Conservation (phyloP, 2,329 filamentous ascomycete species). For the Fusarium nanum region DNA sequence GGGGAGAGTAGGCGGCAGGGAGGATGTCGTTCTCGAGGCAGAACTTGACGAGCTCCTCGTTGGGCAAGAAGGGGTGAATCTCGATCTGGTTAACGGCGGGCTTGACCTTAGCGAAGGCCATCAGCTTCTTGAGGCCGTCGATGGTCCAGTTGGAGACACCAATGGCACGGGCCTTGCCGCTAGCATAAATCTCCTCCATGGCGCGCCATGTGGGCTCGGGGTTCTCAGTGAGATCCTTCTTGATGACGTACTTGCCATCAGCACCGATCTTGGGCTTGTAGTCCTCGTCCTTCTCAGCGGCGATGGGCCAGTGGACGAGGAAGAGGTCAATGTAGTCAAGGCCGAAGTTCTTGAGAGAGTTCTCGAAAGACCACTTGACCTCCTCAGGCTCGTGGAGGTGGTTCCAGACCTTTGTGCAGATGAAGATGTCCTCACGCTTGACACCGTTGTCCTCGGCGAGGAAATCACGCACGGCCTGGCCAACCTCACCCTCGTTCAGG, state of each 20-base stretch:
- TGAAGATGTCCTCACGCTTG: conserved; percentile 56
- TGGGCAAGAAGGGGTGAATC: conserved; percentile 54
- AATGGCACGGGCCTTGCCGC: conserved; percentile 58
- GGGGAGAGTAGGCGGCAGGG: conserved; percentile 68
- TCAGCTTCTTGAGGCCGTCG: conserved; percentile 51
- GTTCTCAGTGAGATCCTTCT: conserved; percentile 56
- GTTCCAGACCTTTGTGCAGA: conserved; percentile 73
- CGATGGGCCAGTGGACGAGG: conserved; percentile 61
- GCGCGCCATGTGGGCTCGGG: conserved; percentile 64
- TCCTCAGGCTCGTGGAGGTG: conserved; percentile 62
- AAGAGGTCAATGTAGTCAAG: conserved; percentile 66
- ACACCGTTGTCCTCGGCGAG: conserved; percentile 39
- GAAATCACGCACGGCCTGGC: conserved; percentile 55
- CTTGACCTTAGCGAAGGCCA: conserved; percentile 56
- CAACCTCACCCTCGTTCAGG: conserved; percentile 58
- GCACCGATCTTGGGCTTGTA: conserved; percentile 58
- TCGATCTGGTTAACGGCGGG: conserved; percentile 64
- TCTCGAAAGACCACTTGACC: conserved; percentile 61
- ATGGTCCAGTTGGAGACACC: conserved; percentile 65
- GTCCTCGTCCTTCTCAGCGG: conserved; percentile 58
- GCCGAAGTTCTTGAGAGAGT: conserved; percentile 61
- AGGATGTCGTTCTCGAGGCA: conserved; percentile 64
- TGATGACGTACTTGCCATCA: conserved; percentile 61
- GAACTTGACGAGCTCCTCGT: conserved; percentile 63
- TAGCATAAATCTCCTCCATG: conserved; percentile 61